Evolutionary conservation across 768 basidiomycete genomes (phyloP).

Genomic region (Galerina sulciceps): DNA sequence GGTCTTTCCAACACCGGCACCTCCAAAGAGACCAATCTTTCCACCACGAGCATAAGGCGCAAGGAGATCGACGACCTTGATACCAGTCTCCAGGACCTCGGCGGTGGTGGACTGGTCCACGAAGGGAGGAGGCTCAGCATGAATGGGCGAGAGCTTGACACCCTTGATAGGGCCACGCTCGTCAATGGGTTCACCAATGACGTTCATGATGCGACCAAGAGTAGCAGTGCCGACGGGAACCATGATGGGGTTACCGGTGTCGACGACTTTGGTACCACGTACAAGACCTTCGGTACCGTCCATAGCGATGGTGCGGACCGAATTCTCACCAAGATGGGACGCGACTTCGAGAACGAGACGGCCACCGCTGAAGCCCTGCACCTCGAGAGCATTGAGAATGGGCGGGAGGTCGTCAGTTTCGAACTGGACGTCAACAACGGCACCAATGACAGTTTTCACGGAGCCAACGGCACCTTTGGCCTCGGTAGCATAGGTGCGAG

Average conservation of each 20-base stretch:
- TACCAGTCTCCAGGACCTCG: conserved; percentile 99
- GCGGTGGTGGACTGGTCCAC: conserved; percentile 99
- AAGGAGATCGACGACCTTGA: conserved; percentile 99
- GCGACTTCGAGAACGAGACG: conserved; percentile 99
- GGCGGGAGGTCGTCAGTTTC: conserved; percentile 94
- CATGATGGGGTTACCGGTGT: conserved; percentile 95
- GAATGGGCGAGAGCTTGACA: conserved; percentile 90
- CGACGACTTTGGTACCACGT: conserved; percentile 95
- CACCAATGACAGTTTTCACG: conserved; percentile 99
- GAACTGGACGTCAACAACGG: conserved; percentile 99
- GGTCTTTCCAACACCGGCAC: conserved; percentile 99
- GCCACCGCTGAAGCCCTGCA: conserved; percentile 91
- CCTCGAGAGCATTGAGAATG: conserved; percentile 98
- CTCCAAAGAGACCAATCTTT: conserved; percentile 99
- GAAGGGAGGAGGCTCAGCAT: conserved; percentile 96
- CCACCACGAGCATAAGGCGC: conserved; percentile 99
- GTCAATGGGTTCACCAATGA: conserved; percentile 99
- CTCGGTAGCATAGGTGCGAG: conserved; percentile 92
- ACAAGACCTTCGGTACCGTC: conserved; percentile 99
- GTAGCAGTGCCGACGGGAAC: conserved; percentile 95
- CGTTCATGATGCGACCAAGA: conserved; percentile 99
- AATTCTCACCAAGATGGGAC: conserved; percentile 98
- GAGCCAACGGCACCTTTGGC: conserved; percentile 72
- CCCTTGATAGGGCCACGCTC: conserved; percentile 99
- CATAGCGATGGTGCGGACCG: conserved; percentile 99